Conservation (phyloP, 1,284 basidiomycete species). For the Omphalotus olearius region DNA sequence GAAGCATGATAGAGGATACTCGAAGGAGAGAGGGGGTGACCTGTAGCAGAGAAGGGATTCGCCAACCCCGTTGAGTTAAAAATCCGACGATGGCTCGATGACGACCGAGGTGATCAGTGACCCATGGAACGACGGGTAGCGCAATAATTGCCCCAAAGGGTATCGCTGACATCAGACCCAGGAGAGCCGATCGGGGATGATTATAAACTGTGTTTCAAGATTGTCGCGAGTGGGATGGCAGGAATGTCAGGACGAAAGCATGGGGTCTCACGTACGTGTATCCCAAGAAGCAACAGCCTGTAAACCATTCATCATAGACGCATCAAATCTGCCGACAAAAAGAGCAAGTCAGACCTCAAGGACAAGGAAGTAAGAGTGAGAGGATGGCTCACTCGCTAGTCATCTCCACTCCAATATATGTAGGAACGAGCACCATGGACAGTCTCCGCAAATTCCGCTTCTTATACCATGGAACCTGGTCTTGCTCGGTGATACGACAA, state of each 20-base stretch:
- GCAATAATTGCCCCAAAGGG: conserved; percentile 52
- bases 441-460: conserved; percentile 47
- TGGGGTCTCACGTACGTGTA: conserved; percentile 32
- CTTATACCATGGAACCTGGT: conserved; percentile 50
- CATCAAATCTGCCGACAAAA: conserved; percentile 41
- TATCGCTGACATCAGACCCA: conserved; percentile 49
- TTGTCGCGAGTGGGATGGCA: neutral
- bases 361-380: neutral
- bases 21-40: conserved; percentile 43
- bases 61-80: conserved; percentile 57
- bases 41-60: conserved; percentile 56
- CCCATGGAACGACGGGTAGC: conserved; percentile 37
- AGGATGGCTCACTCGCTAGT: conserved; percentile 45
- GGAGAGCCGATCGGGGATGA: conserved; percentile 42
- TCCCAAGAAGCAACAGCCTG: conserved; percentile 45
- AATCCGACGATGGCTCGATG: conserved; percentile 37
- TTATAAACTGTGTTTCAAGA: conserved; percentile 35
- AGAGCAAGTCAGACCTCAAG: neutral
- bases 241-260: neutral
- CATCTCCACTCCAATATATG: conserved; percentile 60
- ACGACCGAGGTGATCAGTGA: conserved; percentile 42
- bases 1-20: conserved; percentile 41
- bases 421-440: conserved; percentile 51
- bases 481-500: conserved; percentile 39
- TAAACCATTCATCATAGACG: conserved; percentile 54